Evolutionary conservation across 352 stramenopile genomes (phyloP), one percentile per base, ranked within the genome.

Genomic region (Globisporangium apiculatum): DNA sequence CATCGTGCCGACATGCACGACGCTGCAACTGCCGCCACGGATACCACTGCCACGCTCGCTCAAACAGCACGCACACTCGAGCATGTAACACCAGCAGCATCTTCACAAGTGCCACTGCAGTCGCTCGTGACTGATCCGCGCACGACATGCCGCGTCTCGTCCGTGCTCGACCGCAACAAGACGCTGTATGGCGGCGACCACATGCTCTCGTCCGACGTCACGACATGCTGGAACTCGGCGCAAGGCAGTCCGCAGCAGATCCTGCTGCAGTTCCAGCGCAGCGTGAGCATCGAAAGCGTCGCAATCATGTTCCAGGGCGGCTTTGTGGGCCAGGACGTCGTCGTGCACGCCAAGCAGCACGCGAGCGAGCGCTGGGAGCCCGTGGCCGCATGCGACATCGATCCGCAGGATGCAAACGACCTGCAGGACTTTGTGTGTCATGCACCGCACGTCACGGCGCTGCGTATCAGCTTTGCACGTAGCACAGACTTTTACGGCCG

Each of bases 401-500:
- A 83, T 1, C 75, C 71, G 0, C 53, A 69, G 48, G 77, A 89
- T 60, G 67, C 57, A 42, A 89, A 87, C 64, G 76, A 74, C 40
- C 53, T 86, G 54, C 79, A 89, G 50, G 55, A 58, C 38, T 85
- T 87, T 45, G 11, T 55, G 5, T 77, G 53, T 18, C 40, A 37
- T 5, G 8, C 68, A 38, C 38, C 58, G 12, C 60, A 43, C 4
- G 66, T 85, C 3, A 64, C 76, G 35, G 72, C 73, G 2, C 50
- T 89, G 40, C 71, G 67, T 17, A 56, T 91, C 58, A 70, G 53
- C 24, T 89, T 89, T 50, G 65, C 70, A 43, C 69, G 77, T 48
- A 91, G 81, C 51, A 81, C 66, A 38, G 81, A 91, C 64, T 89
- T 91, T 35, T 91, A 83, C 61, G 81, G 81, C 35, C 81, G 81